A percentile compares a stretch with the other conserved stretches of the same genome.
Conservation (phyloP, 1,139 yeast species). For the Yamadazyma songkhlaensis region DNA sequence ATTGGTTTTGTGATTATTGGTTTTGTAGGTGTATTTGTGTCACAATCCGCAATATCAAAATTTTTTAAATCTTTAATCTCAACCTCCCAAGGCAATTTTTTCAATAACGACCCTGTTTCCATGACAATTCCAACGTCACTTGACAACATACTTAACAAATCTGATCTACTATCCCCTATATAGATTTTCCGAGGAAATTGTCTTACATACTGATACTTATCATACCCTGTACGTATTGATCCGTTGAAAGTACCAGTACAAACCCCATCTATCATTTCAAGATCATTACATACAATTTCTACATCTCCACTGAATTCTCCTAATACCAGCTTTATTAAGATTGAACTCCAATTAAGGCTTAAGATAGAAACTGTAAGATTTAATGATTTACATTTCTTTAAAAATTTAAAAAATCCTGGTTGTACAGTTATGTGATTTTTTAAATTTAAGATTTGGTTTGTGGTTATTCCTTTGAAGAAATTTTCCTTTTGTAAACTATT, state of each 20-base stretch:
- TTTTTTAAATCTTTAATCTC: not conserved
- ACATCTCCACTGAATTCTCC: conserved; percentile 18
- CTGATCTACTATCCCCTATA: conserved; percentile 69
- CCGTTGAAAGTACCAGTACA: conserved; percentile 40
- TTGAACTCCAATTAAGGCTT: conserved; percentile 66
- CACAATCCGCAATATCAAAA: too few relatives aligned
- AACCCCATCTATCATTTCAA: conserved; percentile 35
- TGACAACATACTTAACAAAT: conserved; percentile 50
- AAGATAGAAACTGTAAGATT: conserved; percentile 44
- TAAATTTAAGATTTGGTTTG: conserved; percentile 26
- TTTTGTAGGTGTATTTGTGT: too few relatives aligned
- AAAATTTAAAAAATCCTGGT: conserved; percentile 42
- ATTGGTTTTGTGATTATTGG: too few relatives aligned
- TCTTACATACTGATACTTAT: conserved; percentile 39
- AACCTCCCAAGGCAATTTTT: conserved; percentile 13
- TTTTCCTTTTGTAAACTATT: conserved; percentile 35
- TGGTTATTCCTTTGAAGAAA: conserved; percentile 45
- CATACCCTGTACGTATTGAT: conserved; percentile 53
- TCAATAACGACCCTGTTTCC: conserved; percentile 23
- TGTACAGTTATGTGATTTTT: conserved; percentile 40
- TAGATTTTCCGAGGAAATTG: conserved; percentile 34
- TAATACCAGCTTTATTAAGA: conserved; percentile 45
- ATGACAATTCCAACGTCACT: conserved; percentile 52
- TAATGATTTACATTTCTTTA: conserved; percentile 19
- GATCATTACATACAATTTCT: conserved; percentile 46